phyloP scores from a whole-genome alignment of 129 eudicot genomes.

The Cynara cardunculus region DNA sequence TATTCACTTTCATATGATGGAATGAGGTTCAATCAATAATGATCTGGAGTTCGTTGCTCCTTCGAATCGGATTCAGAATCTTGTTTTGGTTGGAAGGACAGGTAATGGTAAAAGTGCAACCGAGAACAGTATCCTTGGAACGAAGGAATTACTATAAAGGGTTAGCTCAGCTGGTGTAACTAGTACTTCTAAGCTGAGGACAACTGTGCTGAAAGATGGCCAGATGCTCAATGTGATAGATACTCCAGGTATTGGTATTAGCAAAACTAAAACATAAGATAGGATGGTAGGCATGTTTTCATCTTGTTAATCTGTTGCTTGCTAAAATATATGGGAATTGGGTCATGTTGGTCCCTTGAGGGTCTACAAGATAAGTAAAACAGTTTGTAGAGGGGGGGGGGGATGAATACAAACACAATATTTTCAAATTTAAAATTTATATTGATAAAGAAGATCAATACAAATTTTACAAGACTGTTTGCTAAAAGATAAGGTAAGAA shows the following conservation, averaged over 20 bases:
- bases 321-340: not conserved
- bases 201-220: slow-evolving; percentile 56
- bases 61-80: slow-evolving; percentile 41
- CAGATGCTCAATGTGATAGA: slow-evolving; percentile 77
- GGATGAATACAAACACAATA: too few relatives aligned
- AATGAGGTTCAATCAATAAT: slow-evolving; percentile 69
- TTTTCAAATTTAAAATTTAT: too few relatives aligned
- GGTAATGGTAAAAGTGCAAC: slow-evolving; percentile 98
- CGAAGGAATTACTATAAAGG: slow-evolving; percentile 48
- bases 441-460: too few relatives aligned
- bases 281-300: not conserved
- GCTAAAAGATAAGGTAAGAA: too few relatives aligned
- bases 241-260: slow-evolving; percentile 59
- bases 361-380: too few relatives aligned
- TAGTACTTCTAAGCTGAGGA: slow-evolving; percentile 62
- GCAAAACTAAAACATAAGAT: not conserved
- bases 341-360: too few relatives aligned
- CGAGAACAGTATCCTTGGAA: slow-evolving; percentile 68
- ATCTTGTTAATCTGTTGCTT: not conserved
- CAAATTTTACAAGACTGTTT: too few relatives aligned
- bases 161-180: slow-evolving; percentile 81
- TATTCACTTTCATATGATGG: slow-evolving; percentile 40
- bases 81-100: slow-evolving; percentile 81
- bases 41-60: slow-evolving; percentile 74
- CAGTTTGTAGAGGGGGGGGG: too few relatives aligned